These are phyloP conservation scores for Meira nashicola DNA, from an alignment of 1,284 basidiomycete genomes.

Conservation along the genomic window DNA sequence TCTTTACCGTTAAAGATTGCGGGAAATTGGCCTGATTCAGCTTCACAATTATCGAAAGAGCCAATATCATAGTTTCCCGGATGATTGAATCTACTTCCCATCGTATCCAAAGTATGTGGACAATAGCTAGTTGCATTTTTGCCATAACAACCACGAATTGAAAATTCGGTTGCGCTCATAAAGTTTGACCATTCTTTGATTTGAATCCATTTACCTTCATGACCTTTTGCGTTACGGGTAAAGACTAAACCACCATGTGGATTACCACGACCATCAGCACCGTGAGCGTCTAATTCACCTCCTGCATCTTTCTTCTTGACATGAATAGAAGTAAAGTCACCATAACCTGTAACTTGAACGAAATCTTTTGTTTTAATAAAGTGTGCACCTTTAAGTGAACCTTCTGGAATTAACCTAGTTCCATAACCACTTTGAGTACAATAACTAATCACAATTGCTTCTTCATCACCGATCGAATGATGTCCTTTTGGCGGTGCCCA, in stretches of 20 bases:
- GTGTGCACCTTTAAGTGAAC: constrained; percentile 42
- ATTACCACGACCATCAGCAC: constrained; percentile 29
- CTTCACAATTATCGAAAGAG: constrained; percentile 32
- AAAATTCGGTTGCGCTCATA: constrained; percentile 30
- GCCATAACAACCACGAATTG: constrained; percentile 34
- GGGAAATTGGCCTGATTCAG: constrained; percentile 23
- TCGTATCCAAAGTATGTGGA: constrained; percentile 36
- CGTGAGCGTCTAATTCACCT: constrained; percentile 53
- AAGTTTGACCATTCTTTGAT: constrained; percentile 46
- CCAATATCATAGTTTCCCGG: constrained; percentile 25
- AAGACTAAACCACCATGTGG: constrained; percentile 46
- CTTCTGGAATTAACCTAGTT: constrained; percentile 46
- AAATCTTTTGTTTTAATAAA: constrained; percentile 37
- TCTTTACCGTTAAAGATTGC: constrained; percentile 20
- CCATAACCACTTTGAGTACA: constrained; percentile 48
- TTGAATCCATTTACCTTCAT: constrained; percentile 45
- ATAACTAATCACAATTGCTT: constrained; percentile 41
- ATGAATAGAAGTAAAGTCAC: constrained; percentile 53
- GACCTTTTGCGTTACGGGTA: constrained; percentile 34
- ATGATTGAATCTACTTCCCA: constrained; percentile 27
- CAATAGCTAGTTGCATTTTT: constrained; percentile 24
- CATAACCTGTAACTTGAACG: constrained; percentile 26
- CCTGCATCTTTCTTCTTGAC: constrained; percentile 46
- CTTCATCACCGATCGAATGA: constrained; percentile 38
- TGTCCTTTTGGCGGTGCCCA: constrained; percentile 33